Percentiles rank a stretch among this genome's conserved stretches.
phyloP scores from a whole-genome alignment of 2,329 filamentous ascomycete genomes.

The Verticillium klebahnii region DNA sequence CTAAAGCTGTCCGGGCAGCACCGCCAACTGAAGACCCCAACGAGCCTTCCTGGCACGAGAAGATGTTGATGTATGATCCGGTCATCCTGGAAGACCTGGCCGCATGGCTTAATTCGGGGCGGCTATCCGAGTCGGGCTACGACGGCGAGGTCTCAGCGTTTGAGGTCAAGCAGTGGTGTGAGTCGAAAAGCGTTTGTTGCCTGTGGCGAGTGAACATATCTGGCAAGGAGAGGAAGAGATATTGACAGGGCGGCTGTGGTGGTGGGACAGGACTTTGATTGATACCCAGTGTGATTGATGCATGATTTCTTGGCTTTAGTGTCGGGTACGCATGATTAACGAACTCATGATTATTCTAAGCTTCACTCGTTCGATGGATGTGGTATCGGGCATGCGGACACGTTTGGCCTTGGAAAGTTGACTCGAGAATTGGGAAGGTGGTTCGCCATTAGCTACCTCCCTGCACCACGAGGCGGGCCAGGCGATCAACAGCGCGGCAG shows the following conservation, averaged over 20 bases:
- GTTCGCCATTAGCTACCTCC: background rate
- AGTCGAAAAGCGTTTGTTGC: conserved; percentile 81
- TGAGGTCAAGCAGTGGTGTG: conserved; percentile 85
- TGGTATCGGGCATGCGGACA: background rate
- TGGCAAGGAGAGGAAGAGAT: conserved; percentile 50
- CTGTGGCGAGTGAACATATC: conserved; percentile 58
- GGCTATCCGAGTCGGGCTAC: conserved; percentile 57
- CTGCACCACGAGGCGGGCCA: no score
- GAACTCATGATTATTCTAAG: background rate
- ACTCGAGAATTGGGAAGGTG: background rate
- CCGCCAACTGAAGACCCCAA: conserved; percentile 43
- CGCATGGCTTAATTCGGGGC: conserved; percentile 73
- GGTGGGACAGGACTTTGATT: background rate
- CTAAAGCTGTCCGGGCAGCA: conserved; percentile 46
- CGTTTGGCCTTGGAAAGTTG: background rate
- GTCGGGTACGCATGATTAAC: background rate
- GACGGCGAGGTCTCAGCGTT: conserved; percentile 58
- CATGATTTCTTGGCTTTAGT: background rate
- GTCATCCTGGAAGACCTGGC: conserved; percentile 84
- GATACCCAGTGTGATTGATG: background rate
- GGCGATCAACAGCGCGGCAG: background rate
- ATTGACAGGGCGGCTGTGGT: background rate
- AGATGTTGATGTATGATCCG: conserved; percentile 90
- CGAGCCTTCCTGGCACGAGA: conserved; percentile 77
- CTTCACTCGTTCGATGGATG: background rate